These are phyloP conservation scores for Massariosphaeria phaeospora DNA, from an alignment of 495 filamentous ascomycete species.

Conservation along the genomic window DNA sequence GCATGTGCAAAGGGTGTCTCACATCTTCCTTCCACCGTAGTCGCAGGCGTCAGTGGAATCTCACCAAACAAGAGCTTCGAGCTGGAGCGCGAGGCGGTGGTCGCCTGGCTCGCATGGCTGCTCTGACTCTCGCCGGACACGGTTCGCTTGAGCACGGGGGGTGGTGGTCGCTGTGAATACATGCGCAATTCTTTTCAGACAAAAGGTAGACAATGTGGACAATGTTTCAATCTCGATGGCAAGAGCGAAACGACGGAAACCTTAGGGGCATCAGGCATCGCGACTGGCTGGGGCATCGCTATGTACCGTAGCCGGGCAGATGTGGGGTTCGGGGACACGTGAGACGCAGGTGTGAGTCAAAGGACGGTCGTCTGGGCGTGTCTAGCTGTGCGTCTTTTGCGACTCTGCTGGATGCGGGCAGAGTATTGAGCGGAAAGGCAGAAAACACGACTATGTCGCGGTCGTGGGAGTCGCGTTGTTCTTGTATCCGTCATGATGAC, in stretches of 20 bases:
- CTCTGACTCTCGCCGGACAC: conserved; percentile 33
- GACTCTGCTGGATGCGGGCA: conserved; percentile 22
- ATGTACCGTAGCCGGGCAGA: conserved; percentile 17
- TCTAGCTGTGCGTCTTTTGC: conserved; percentile 24
- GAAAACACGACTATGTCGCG: conserved; percentile 30
- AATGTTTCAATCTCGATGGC: conserved; percentile 17
- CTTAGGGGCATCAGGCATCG: conserved; percentile 33
- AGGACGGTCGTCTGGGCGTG: conserved; percentile 6
- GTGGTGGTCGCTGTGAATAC: conserved; percentile 23
- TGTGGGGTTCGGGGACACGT: conserved; percentile 25
- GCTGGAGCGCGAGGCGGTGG: conserved; percentile 24
- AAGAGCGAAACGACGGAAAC: conserved; percentile 20
- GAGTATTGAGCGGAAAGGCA: conserved; percentile 30
- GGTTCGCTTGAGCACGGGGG: conserved; percentile 33
- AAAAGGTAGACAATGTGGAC: conserved; percentile 9
- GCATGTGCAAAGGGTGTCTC: conserved; percentile 16
- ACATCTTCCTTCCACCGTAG: conserved; percentile 30
- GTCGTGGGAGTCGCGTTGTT: conserved; percentile 14
- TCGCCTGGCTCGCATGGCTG: conserved; percentile 27
- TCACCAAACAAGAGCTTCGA: conserved; percentile 42
- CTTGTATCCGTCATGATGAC: conserved; percentile 29
- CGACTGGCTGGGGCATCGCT: conserved; percentile 19
- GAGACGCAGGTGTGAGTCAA: conserved; percentile 41
- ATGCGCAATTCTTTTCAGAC: conserved; percentile 18
- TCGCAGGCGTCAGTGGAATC: conserved; percentile 36